Evolutionary conservation across 805 yeast genomes (phyloP), one percentile per base, ranked within the genome.

Genomic region (Saturnispora kantuleensis): DNA sequence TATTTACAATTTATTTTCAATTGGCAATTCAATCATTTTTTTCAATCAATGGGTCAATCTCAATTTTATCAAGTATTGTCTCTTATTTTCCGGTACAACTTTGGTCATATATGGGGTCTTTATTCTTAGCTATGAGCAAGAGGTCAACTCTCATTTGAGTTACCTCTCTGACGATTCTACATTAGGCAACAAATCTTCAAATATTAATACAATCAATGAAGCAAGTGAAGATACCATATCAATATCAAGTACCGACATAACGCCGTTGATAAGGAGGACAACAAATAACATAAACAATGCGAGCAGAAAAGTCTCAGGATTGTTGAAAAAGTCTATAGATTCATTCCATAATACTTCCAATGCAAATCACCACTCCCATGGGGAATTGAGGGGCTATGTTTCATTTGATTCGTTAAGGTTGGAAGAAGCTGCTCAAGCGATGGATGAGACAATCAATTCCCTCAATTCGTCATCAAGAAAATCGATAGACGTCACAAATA

Each of bases 1-100:
- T 62, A 76, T 85, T 38, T 87, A 83, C 67, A 88, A 85, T 65
- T 64, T 84, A 41, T 68, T 74, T 47, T 81, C 83, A 51, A 73
- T 80, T 31, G 65, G 77, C 49, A 85, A 85, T 60, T 80, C 84
- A 13, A 60, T 84, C 35, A 67, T 83, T 7, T 72, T 77, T 54
- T 74, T 72, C 47, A 62, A 71, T 38, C 85, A 79, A 54, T 65
- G 79, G 51, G 56, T 59, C 9, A 56, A 61, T 10, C 57, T 75
- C 12, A 52, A 65, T 3, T 47, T 52, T 9, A 30, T 49, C 18
- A 69, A 65, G 43, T 63, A 69, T 2, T 35, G 63, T 2, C 67
- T 67, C 57, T 68, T 76, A 10, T 46, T 68, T 5, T 16, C 67
- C 1, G 81, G 81, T 1, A 64, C 74, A 12, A 29, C 68, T 39